Percentiles rank a stretch among this genome's conserved stretches.
Conservation (phyloP, 2,329 filamentous ascomycete genomes). For the Camillea tinctor region DNA sequence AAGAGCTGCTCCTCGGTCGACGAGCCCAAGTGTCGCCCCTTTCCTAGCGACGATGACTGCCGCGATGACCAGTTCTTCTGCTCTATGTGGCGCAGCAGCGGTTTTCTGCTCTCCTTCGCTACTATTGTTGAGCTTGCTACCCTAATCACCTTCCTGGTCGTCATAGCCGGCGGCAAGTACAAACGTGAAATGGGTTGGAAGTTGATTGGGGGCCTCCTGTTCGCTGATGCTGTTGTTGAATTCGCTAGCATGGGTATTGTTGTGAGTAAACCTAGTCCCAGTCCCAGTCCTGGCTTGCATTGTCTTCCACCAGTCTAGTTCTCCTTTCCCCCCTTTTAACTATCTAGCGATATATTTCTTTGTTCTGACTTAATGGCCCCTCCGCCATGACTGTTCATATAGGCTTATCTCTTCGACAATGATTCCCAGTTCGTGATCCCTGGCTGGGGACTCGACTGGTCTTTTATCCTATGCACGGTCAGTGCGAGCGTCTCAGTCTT, state of each 20-base stretch:
- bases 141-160: constrained; percentile 75
- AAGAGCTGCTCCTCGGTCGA: constrained; percentile 72
- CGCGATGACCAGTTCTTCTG: constrained; percentile 74
- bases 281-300: too few species aligned
- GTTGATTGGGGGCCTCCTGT: constrained; percentile 65
- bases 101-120: constrained; percentile 83
- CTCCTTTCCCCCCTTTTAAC: too few species aligned
- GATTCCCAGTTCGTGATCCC: constrained; percentile 77
- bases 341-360: too few species aligned
- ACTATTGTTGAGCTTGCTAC: constrained; percentile 79
- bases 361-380: too few species aligned
- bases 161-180: constrained; percentile 75
- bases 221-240: constrained; percentile 66
- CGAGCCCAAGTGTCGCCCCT: constrained; percentile 60
- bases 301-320: too few species aligned
- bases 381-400: not conserved
- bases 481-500: constrained; percentile 55
- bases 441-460: constrained; percentile 77
- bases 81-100: constrained; percentile 84
- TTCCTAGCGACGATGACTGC: constrained; percentile 69
- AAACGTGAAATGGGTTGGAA: constrained; percentile 83
- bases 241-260: constrained; percentile 78
- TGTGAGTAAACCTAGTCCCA: constrained; percentile 51
- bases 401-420: constrained; percentile 83
- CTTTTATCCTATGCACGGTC: constrained; percentile 69